Percentiles rank a stretch among this genome's conserved stretches.
These are phyloP conservation scores for Moricandia moricandioides DNA, from an alignment of 345 rosid species.

Conservation along the genomic window DNA sequence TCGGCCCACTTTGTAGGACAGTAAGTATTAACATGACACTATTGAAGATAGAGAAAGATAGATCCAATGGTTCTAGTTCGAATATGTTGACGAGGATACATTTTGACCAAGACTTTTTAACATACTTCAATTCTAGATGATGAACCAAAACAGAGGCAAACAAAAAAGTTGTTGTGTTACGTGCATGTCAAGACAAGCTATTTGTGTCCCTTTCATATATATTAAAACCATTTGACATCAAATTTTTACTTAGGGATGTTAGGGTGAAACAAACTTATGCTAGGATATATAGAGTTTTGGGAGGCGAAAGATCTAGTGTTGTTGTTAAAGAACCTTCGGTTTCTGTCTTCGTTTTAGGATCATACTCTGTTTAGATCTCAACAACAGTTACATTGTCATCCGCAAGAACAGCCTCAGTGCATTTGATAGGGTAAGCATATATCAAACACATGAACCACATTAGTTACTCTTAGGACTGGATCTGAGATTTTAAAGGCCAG, in stretches of 20 bases:
- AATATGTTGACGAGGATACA: conserved; percentile 17
- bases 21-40: conserved; percentile 32
- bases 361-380: neutral
- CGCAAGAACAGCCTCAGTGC: neutral
- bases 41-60: conserved; percentile 15
- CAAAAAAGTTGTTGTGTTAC: neutral
- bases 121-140: neutral
- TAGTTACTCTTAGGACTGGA: neutral
- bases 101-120: conserved; percentile 32
- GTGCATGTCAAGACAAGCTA: neutral
- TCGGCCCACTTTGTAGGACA: conserved; percentile 31
- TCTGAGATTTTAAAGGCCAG: too few species aligned
- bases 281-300: neutral
- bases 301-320: neutral
- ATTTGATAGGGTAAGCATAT: neutral
- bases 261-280: neutral
- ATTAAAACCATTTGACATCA: neutral
- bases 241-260: neutral
- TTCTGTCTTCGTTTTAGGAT: neutral
- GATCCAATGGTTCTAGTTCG: conserved; percentile 18
- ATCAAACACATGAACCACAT: neutral
- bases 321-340: neutral
- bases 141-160: neutral
- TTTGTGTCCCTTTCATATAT: neutral
- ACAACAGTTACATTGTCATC: conserved; percentile 49